Percentiles rank a stretch among this genome's conserved stretches.
These are phyloP conservation scores for Rhytidhysteron rufulum DNA, from an alignment of 2,329 filamentous ascomycete genomes.

Conservation along the genomic window DNA sequence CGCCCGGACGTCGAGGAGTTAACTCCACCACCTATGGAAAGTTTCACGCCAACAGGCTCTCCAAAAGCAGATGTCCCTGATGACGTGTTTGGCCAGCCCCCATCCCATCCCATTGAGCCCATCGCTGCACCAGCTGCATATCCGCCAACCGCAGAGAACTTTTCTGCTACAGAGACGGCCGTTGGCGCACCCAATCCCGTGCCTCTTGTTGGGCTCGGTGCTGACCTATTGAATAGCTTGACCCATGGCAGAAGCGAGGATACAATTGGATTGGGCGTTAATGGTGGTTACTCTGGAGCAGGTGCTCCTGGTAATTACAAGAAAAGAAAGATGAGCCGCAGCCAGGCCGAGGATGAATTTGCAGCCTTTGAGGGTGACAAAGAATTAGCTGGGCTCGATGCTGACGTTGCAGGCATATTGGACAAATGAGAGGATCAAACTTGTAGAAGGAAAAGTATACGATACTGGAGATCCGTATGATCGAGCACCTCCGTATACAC, in stretches of 20 bases:
- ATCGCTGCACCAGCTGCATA: conserved; percentile 19
- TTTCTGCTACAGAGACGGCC: conserved; percentile 17
- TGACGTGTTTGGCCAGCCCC: conserved; percentile 24
- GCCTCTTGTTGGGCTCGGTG: conserved; percentile 10
- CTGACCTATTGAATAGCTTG: conserved; percentile 28
- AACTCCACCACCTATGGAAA: conserved; percentile 70
- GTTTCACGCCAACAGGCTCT: conserved; percentile 50
- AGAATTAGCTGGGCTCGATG: conserved; percentile 56
- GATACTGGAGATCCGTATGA: too few species aligned
- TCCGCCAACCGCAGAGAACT: conserved; percentile 12
- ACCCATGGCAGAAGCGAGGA: conserved; percentile 16
- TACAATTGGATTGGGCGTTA: conserved; percentile 11
- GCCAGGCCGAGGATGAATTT: conserved; percentile 33
- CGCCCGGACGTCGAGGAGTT: conserved; percentile 81
- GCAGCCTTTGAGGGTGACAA: conserved; percentile 43
- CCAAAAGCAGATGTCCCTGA: conserved; percentile 30
- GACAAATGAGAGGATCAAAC: conserved; percentile 40
- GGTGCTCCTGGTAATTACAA: conserved; percentile 22
- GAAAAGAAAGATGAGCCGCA: conserved; percentile 36
- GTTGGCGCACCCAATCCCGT: conserved; percentile 14
- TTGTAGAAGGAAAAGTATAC: too few species aligned
- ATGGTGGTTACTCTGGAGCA: conserved; percentile 12
- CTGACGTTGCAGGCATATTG: conserved; percentile 58
- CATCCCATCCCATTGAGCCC: conserved; percentile 22
- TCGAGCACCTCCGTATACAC: too few species aligned